Conservation (phyloP, 1,139 yeast species). For the Kluyveromyces sp. region DNA sequence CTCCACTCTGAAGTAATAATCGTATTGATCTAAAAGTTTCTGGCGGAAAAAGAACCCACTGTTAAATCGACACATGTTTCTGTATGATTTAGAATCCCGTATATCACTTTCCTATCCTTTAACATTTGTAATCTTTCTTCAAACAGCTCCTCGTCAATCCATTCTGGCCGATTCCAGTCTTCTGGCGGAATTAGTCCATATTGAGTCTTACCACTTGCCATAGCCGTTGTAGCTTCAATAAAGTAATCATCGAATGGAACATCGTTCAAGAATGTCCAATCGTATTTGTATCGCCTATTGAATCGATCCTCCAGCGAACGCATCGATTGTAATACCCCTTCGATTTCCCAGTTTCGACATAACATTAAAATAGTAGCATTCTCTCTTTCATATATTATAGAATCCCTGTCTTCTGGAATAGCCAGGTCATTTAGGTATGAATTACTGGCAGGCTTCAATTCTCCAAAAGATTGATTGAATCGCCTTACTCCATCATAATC, state of each 20-base stretch:
- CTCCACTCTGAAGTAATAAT: conserved; percentile 91
- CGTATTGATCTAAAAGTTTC: conserved; percentile 53
- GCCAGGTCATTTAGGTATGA: conserved; percentile 43
- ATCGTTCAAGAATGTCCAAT: conserved; percentile 88
- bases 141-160: conserved; percentile 36
- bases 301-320: conserved; percentile 62
- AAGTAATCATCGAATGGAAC: conserved; percentile 67
- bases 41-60: conserved; percentile 79
- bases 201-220: conserved; percentile 65
- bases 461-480: conserved; percentile 1
- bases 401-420: conserved; percentile 26
- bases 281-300: conserved; percentile 59
- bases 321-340: conserved; percentile 56
- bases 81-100: conserved; percentile 75
- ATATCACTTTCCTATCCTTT: conserved; percentile 55
- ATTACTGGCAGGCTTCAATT: conserved; percentile 37
- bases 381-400: conserved; percentile 29
- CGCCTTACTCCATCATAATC: conserved; percentile 8
- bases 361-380: conserved; percentile 65
- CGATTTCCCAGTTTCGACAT: conserved; percentile 60
- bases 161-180: conserved; percentile 62
- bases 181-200: conserved; percentile 62
- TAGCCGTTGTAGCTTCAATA: conserved; percentile 55
- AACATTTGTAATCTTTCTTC: conserved; percentile 46
- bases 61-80: conserved; percentile 77